Evolutionary conservation across 2,329 filamentous ascomycete species (phyloP), one percentile per base, ranked within the genome.

Genomic region (Calonectria hawksworthii): DNA sequence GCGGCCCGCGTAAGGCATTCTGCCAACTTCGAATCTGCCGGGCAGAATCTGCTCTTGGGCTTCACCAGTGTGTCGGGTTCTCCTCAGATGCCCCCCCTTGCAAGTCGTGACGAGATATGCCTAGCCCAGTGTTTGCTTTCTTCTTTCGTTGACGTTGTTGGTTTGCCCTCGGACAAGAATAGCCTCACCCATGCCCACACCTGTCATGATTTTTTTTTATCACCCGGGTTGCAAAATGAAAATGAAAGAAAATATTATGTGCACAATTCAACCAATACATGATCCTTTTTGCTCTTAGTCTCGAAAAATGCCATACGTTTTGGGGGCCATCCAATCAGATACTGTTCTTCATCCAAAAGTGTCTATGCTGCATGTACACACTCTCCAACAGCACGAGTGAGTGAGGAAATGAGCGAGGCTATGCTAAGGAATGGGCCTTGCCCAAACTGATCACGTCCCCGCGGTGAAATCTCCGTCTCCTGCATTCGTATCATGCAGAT

Each of bases 1-100:
- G 59, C 56, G 68, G 63, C 56, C 71, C 70, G 54, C 72, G 73
- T 68, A 75, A 80, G 79, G 79, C 79, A 71, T 80, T 80, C 76
- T 80, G 73, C 47, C 34, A 32, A 26, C 23, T n/a, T 30, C 13
- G 5, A 38, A 52, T 56, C 68, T 63, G 21, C 61, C 59, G 68
- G 68, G 68, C 68, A 66, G 68, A 71, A 41, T 71, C 36, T 56
- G 47, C 26, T 65, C 68, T n/a, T 65, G 34, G 13, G 10, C 68
- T 16, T 70, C 68, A 34, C 51, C 38, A 54, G 28, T 52, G 63
- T 71, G 28, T 56, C 61, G 28, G 51, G 34, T 66, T 70, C n/a
- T 64, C 18, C n/a, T 65, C 68, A 26, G 44, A 21, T 30, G 38
- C 38, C 59, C 61, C 44, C 50, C 32, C 34, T 11, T 65, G 38